These are phyloP conservation scores for Cymbopogon flexuosus DNA, from an alignment of 202 grass and related monocot species.

Conservation along the genomic window DNA sequence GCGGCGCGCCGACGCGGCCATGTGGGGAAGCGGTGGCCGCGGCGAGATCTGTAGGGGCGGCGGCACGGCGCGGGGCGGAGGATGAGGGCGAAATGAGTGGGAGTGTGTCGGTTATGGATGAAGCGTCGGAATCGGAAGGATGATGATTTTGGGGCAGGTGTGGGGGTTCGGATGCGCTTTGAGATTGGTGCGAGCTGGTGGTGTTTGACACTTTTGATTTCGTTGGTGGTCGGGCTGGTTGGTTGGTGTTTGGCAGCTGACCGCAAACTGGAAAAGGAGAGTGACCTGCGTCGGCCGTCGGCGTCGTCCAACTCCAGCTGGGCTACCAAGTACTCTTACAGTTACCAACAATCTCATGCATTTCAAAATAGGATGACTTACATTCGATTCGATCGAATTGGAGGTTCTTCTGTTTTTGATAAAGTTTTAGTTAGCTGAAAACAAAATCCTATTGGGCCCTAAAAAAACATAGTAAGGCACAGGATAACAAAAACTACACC, in stretches of 20 bases:
- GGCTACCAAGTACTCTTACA: too few relatives aligned
- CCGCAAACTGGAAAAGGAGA: not conserved
- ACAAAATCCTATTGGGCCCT: too few relatives aligned
- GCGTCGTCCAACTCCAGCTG: too few relatives aligned
- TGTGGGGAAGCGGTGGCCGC: conserved; percentile 7
- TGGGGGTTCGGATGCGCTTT: conserved; percentile 29
- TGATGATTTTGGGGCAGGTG: not conserved
- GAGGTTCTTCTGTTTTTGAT: too few relatives aligned
- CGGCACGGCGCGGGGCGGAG: not conserved
- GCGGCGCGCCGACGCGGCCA: conserved; percentile 10
- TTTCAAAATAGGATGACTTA: too few relatives aligned
- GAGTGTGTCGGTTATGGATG: conserved; percentile 30
- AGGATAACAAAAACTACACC: too few relatives aligned
- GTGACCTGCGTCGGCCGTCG: not conserved
- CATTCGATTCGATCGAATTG: too few relatives aligned
- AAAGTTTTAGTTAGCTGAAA: too few relatives aligned
- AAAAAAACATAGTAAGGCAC: too few relatives aligned
- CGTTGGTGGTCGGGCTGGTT: not conserved
- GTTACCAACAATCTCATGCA: too few relatives aligned
- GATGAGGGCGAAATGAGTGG: conserved; percentile 1
- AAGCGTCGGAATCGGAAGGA: not conserved
- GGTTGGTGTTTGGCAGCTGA: not conserved
- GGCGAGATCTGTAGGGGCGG: conserved; percentile 32
- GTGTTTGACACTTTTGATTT: conserved; percentile 17
- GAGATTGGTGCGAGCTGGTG: conserved; percentile 29